These are phyloP conservation scores for Yamadazyma membranifaciens DNA, from an alignment of 1,139 yeast species.

Conservation along the genomic window DNA sequence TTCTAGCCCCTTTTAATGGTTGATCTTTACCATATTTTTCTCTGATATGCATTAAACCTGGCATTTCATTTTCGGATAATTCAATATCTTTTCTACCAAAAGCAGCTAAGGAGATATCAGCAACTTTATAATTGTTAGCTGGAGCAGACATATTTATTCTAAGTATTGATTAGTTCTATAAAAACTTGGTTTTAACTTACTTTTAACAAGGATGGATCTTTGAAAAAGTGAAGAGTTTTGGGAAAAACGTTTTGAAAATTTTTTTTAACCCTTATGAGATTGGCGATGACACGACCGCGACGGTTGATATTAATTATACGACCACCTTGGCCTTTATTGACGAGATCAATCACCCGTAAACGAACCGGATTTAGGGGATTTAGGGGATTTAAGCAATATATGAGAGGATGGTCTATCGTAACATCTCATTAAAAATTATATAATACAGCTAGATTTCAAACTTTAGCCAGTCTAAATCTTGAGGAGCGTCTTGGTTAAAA, in stretches of 20 bases:
- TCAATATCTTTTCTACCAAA: constrained; percentile 99
- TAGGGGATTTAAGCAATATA: too few relatives aligned
- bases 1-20: constrained; percentile 98
- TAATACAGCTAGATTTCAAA: constrained; percentile 33
- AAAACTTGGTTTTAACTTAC: not conserved
- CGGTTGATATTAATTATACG: constrained; percentile 1
- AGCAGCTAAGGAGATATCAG: constrained; percentile 98
- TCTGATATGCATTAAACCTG: constrained; percentile 99
- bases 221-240: not conserved
- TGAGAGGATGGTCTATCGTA: too few relatives aligned
- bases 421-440: constrained; percentile 6
- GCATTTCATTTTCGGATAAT: constrained; percentile 99
- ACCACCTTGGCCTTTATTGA: not conserved
- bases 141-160: constrained; percentile 29
- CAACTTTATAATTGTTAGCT: constrained; percentile 77
- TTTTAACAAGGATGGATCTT: not conserved
- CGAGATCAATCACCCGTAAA: too few relatives aligned
- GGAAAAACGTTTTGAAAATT: constrained; percentile 8
- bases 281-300: constrained; percentile 1
- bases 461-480: constrained; percentile 48
- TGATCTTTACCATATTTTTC: constrained; percentile 86
- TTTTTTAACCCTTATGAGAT: constrained; percentile 1
- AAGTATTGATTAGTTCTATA: not conserved
- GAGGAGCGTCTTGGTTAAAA: constrained; percentile 11
- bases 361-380: too few relatives aligned